Evolutionary conservation across 345 rosid species (phyloP), one percentile per base, ranked within the genome.

Genomic region (Murraya koenigii): DNA sequence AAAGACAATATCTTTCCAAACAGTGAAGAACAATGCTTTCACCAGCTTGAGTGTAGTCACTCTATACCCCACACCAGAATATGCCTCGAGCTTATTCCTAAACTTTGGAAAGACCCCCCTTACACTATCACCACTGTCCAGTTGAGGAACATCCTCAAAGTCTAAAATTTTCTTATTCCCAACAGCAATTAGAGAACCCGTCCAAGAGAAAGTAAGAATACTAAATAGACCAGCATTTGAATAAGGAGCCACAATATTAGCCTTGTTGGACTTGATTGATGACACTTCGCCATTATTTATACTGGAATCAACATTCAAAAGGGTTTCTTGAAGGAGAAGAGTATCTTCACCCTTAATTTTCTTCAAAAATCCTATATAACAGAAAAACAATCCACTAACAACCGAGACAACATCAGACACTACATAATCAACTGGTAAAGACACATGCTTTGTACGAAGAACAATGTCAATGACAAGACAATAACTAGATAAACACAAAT

Each of bases 101-200:
- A 86, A 83, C 66, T 44, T 67, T 26, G 86, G 82, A 15, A 85
- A 89, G 41, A 84, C 72, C 77, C 83, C 77, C 32, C 73, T 76
- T 13, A 88, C 86, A 41, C 92, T 87, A 66, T 91, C 93, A 54
- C 8, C 44, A 20, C 70, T 82, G 72, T 86, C 87, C 68, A 91
- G 90, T 74, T 89, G 90, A 30, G 95, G 95, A 78, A 89, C 89
- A 81, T 89, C 92, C 79, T 88, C 92, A 7, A 84, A 84, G 82
- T 91, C 90, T 75, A 91, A 69, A 32, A 81, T 69, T 76, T 91
- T 91, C 85, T 74, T 87, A 71, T 88, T 86, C 63, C 95, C 95
- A 49, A 74, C 55, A 49, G 85, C 89, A 71, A 91, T 89, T 14
- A 91, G 77, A 79, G 91, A 83, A 77, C 89, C 75, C 86, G 88